Evolutionary conservation across 768 basidiomycete species (phyloP), one percentile per base, ranked within the genome.

Genomic region (Tylopilus sp.): DNA sequence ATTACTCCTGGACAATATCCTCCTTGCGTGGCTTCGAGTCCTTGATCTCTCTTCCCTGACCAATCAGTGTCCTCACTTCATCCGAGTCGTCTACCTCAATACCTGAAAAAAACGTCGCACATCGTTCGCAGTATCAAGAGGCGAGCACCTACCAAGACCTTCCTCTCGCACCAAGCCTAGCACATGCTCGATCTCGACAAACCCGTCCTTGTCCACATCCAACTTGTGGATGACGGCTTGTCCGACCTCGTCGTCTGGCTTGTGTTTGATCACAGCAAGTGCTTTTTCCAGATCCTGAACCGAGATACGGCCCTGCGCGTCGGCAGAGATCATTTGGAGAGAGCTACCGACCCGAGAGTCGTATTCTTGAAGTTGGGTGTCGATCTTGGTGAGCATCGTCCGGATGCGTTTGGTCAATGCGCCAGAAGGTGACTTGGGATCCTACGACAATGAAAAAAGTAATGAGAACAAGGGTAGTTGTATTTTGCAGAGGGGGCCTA

Each of bases 371-470:
- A 98, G 79, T 66, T 98, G 97, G 30, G 77, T 68, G 73, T 98
- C 95, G 67, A 99, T 86, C 76, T 97, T 95, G 58, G 86, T 92
- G 42, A 99, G 80, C 93, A 98, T 98, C 21, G 82, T 79, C 48
- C 92, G 88, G 69, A 99, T 95, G 44, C 93, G 91, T 75, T 98
- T 95, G 53, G 93, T 94, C 52, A 98, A 75, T n/a, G 87, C 90
- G 62, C 79, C 88, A 47, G 82, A 83, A 44, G 85, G 84, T n/a
- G 85, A 88, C 68, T 83, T 85, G 51, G 88, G 86, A 62, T 88
- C 85, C 83, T 86, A 54, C 26, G 26, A 35, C 17, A 15, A 6
- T 40, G 35, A 9, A n/a, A n/a, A n/a, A n/a, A 28, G 39, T n/a
- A 21, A 12, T 12, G 8, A 30, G 25, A 20, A n/a, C 6, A 41